A percentile compares a stretch with the other conserved stretches of the same genome.
Evolutionary conservation across 148 eudicot genomes (phyloP).

Genomic region (Rhododendron ovatum): DNA sequence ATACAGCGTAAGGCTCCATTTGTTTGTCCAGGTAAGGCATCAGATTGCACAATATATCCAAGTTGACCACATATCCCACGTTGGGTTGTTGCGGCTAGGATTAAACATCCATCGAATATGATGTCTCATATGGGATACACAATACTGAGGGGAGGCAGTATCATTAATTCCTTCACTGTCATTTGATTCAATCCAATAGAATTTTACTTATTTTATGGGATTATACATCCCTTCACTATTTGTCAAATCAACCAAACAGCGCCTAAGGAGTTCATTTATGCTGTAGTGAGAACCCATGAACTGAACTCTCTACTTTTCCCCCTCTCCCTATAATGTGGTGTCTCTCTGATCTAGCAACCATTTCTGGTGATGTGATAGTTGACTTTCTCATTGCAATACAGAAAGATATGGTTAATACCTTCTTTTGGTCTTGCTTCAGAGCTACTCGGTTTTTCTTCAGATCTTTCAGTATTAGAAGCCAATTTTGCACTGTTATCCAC

Average conservation of each 20-base stretch:
- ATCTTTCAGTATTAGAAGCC: slow-evolving; percentile 28
- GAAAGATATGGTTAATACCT: slow-evolving; percentile 27
- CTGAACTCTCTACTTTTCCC: neutral
- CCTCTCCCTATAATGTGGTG: neutral
- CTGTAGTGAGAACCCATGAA: neutral
- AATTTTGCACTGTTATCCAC: slow-evolving; percentile 20
- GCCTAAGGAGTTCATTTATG: neutral
- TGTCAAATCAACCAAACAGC: neutral
- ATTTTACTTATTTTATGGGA: neutral
- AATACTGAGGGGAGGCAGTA: neutral
- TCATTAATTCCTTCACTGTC: neutral
- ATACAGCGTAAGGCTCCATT: neutral
- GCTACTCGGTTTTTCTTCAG: slow-evolving; percentile 43
- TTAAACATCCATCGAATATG: neutral
- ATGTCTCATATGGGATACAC: neutral
- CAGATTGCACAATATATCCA: neutral
- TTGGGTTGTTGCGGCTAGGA: neutral
- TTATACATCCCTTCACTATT: neutral
- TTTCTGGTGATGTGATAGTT: neutral
- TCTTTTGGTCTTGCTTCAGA: slow-evolving; percentile 73
- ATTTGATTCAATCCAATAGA: neutral
- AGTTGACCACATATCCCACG: neutral
- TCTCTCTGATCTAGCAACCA: neutral
- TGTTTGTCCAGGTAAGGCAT: neutral
- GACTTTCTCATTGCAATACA: neutral